A percentile compares a stretch with the other conserved stretches of the same genome.
These are phyloP conservation scores for Cutaneotrichosporon dermatis DNA, from an alignment of 1,284 basidiomycete species.

Conservation along the genomic window DNA sequence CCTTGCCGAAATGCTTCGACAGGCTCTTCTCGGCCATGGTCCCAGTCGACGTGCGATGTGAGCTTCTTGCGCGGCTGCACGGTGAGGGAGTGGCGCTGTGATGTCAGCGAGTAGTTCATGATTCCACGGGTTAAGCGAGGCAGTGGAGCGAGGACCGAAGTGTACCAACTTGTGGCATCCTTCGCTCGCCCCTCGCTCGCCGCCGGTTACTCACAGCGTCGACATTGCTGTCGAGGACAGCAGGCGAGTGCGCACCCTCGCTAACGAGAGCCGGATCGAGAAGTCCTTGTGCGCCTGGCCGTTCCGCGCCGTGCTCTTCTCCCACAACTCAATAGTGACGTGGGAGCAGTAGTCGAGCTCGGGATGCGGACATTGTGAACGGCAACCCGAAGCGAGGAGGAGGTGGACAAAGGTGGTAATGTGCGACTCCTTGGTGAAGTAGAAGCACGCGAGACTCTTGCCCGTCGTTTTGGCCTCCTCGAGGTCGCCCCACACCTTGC, in stretches of 20 bases:
- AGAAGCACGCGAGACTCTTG: conserved; percentile 81
- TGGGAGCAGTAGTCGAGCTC: conserved; percentile 90
- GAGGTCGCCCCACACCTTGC: conserved; percentile 87
- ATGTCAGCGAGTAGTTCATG: conserved; percentile 3
- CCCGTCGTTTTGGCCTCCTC: conserved; percentile 81
- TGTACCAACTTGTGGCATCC: no score
- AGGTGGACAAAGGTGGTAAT: conserved; percentile 97
- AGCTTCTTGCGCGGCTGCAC: conserved; percentile 80
- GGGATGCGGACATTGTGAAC: conserved; percentile 77
- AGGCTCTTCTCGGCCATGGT: conserved; percentile 81
- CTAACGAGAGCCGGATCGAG: conserved; percentile 88
- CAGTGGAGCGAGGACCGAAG: no score
- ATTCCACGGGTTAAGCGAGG: no score
- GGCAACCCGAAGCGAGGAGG: conserved; percentile 86
- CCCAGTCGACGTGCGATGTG: conserved; percentile 68
- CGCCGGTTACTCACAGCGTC: conserved; percentile 59
- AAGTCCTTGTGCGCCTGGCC: conserved; percentile 92
- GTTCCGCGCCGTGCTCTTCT: conserved; percentile 69
- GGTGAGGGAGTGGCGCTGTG: conserved; percentile 79
- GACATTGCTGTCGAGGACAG: conserved; percentile 89
- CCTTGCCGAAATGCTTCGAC: conserved; percentile 74
- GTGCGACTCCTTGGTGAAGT: conserved; percentile 92
- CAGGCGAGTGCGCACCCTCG: conserved; percentile 97
- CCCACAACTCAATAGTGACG: conserved; percentile 89
- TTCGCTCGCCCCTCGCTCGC: not conserved